Evolutionary conservation across 208 protist genomes (phyloP).

Genomic region (Leishmania tarentolae): DNA sequence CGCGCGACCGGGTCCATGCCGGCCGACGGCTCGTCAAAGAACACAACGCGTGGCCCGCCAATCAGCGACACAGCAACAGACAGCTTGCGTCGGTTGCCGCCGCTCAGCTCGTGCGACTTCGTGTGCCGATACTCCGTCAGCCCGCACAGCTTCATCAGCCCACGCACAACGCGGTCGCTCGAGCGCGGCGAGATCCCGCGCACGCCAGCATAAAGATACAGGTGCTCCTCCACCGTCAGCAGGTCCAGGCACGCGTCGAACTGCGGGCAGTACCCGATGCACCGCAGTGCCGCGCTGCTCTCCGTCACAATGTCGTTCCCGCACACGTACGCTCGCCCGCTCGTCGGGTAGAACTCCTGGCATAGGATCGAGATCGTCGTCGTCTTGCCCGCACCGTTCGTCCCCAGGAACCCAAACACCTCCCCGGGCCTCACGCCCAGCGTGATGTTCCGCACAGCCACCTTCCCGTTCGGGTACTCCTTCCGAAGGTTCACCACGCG

Average conservation of each 20-base stretch:
- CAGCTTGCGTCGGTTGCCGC: constrained; percentile 90
- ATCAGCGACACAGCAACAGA: constrained; percentile 80
- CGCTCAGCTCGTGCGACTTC: constrained; percentile 46
- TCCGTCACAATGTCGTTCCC: constrained; percentile 59
- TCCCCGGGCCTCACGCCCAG: constrained; percentile 73
- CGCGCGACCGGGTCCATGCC: too few species aligned
- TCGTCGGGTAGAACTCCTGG: constrained; percentile 69
- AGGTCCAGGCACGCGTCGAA: constrained; percentile 91
- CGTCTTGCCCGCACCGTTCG: constrained; percentile 91
- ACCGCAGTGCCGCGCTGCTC: constrained; percentile 44
- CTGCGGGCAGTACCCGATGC: constrained; percentile 93
- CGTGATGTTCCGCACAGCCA: constrained; percentile 68
- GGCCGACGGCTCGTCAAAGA: constrained; percentile 90
- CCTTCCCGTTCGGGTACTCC: constrained; percentile 67
- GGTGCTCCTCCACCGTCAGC: constrained; percentile 90
- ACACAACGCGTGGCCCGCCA: constrained; percentile 70
- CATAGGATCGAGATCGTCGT: constrained; percentile 83
- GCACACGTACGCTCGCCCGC: constrained; percentile 60
- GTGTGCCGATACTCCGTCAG: constrained; percentile 42
- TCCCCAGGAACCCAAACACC: constrained; percentile 87
- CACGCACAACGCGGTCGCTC: constrained; percentile 31
- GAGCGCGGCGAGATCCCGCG: constrained; percentile 26
- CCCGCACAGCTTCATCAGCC: constrained; percentile 45
- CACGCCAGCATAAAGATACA: constrained; percentile 37
- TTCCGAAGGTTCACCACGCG: constrained; percentile 62